Percentiles rank a stretch among this genome's conserved stretches.
Conservation (phyloP, 257 asterid genomes). For the Jacaranda copaia region DNA sequence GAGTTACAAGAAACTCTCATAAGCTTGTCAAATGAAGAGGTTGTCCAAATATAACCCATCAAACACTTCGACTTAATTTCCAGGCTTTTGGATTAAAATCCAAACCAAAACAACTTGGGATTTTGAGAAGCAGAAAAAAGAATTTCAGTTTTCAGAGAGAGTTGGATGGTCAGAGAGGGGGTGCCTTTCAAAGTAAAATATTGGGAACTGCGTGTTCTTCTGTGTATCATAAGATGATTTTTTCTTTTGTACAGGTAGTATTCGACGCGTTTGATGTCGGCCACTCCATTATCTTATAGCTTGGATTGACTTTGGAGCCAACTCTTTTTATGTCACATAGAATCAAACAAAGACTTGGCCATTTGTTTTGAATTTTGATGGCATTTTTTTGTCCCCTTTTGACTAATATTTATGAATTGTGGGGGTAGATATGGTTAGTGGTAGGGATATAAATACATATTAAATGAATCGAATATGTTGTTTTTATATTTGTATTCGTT, state of each 20-base stretch:
- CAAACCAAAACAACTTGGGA: constrained; percentile 1
- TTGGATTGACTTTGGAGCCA: constrained; percentile 41
- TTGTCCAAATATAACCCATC: constrained; percentile 40
- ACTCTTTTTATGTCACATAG: not conserved
- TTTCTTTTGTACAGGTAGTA: not conserved
- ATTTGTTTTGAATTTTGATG: constrained; percentile 26
- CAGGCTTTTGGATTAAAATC: not conserved
- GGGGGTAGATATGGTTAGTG: constrained; percentile 4
- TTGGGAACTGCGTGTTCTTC: constrained; percentile 30
- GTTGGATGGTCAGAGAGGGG: constrained; percentile 34
- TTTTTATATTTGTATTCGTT: no score
- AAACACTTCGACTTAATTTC: constrained; percentile 18
- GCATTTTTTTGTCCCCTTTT: no score
- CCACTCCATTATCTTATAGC: constrained; percentile 30
- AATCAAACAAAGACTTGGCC: constrained; percentile 19
- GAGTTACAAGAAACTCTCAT: constrained; percentile 43
- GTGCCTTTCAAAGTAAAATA: constrained; percentile 3
- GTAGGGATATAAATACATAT: no score
- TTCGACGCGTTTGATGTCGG: constrained; percentile 53
- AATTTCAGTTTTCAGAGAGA: not conserved
- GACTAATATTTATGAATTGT: not conserved
- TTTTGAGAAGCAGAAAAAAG: constrained; percentile 13
- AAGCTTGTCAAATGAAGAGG: constrained; percentile 31
- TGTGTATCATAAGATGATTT: not conserved
- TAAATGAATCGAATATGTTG: no score